Percentiles rank a stretch among this genome's conserved stretches.
These are phyloP conservation scores for Avena sativa DNA, from an alignment of 176 grass and related monocot species.

Conservation along the genomic window DNA sequence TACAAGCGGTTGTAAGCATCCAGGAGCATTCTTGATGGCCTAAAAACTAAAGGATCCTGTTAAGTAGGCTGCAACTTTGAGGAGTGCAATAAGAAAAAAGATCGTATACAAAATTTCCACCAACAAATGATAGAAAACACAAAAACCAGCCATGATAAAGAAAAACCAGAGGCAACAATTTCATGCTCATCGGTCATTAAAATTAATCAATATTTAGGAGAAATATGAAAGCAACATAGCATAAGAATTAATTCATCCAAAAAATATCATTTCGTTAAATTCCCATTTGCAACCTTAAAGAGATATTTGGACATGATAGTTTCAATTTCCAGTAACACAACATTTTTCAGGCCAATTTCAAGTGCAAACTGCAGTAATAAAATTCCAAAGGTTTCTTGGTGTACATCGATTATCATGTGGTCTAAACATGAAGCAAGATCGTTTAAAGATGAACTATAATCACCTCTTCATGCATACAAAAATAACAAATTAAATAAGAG, in stretches of 20 bases:
- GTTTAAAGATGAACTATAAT: slow-evolving; percentile 19
- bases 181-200: background rate
- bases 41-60: slow-evolving; percentile 70
- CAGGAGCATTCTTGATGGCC: slow-evolving; percentile 93
- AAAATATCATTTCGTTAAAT: slow-evolving; percentile 14
- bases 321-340: background rate
- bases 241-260: slow-evolving; percentile 13
- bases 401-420: background rate
- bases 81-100: background rate
- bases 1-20: slow-evolving; percentile 79
- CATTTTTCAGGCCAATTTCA: background rate
- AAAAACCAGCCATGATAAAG: slow-evolving; percentile 3
- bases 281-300: slow-evolving; percentile 12
- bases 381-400: background rate
- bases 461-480: background rate
- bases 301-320: slow-evolving; percentile 19
- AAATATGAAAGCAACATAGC: slow-evolving; percentile 31
- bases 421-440: background rate
- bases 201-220: background rate
- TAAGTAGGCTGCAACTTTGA: slow-evolving; percentile 50
- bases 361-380: background rate
- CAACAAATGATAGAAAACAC: slow-evolving; percentile 2
- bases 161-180: slow-evolving; percentile 12
- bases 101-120: background rate
- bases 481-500: background rate